Evolutionary conservation across 352 stramenopile genomes (phyloP).

Genomic region (Blastocystis sp.): DNA sequence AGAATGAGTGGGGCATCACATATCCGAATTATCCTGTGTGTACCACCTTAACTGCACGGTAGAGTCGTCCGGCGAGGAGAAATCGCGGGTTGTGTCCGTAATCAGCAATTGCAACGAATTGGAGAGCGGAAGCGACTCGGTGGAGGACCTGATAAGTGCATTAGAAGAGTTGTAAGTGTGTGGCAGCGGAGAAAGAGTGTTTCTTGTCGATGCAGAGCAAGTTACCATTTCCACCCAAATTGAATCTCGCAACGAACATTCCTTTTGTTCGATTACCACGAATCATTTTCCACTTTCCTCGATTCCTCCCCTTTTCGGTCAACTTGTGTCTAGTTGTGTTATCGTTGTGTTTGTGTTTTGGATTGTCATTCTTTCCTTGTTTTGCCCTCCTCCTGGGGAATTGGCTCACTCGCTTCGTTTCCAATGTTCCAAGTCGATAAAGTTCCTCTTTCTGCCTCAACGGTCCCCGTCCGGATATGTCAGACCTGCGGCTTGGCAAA

Average conservation of each 20-base stretch:
- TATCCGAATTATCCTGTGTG: constrained; percentile 8
- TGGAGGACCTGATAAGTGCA: background rate
- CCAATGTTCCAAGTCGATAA: background rate
- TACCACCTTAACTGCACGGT: background rate
- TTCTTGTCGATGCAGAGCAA: too few relatives aligned
- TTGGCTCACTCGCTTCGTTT: too few relatives aligned
- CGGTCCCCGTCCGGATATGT: constrained; percentile 23
- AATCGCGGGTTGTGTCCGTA: background rate
- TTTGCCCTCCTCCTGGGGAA: background rate
- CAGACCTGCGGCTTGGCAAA: constrained; percentile 8
- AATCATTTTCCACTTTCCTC: constrained; percentile 9
- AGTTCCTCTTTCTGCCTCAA: background rate
- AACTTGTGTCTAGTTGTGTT: background rate
- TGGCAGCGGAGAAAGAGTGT: too few relatives aligned
- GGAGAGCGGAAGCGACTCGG: background rate
- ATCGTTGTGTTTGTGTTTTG: constrained; percentile 17
- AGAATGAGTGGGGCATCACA: constrained; percentile 87
- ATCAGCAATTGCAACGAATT: background rate
- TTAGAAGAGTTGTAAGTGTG: background rate
- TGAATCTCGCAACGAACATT: constrained; percentile 26
- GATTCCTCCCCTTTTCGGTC: background rate
- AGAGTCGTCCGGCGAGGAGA: background rate
- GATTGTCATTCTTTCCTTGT: background rate
- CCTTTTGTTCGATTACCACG: constrained; percentile 16
- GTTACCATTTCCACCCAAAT: too few relatives aligned